Base-by-base conservation (phyloP, 2,329 filamentous ascomycete genomes). In the Tothia fuscella region DNA sequence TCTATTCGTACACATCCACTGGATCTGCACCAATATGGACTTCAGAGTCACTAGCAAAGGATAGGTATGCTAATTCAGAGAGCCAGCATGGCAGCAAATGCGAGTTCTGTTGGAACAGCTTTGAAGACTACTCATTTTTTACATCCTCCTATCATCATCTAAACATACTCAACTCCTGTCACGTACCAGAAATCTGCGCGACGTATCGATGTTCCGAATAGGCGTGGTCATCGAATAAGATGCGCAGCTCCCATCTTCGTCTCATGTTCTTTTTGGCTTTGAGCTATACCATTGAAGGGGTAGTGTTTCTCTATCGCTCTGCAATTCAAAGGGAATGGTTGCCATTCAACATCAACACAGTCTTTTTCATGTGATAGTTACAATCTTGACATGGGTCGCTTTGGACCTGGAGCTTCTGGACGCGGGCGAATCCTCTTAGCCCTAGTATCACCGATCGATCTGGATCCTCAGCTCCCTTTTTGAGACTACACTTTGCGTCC, bases 401-500 rank as follows among this genome's bases (percentile, higher is more conserved):
- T 14, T 29, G 35, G 35, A 38, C 16, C 35, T 38, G 35, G 21
- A 21, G 10, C 21, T 25, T 38, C 19, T 38, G 35, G 35, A 25
- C 35, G 14, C 19, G 24, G 19, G 6, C 35, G 21, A 38, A 22
- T 21, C 21, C 19, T 21, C 21, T n/a, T 38, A 21, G 35, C 35
- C 35, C 35, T 6, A 25, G 19, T 38, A 38, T 38, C 21, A 38
- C 14, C 35, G 35, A 38, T 7, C 35, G n/a, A n/a, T n/a, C 19
- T 38, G 21, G 35, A 38, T 38, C 19, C 19, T 38, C 9, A 38
- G 35, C 35, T 38, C 6, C 24, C 35, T 38, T 14, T 38, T 38
- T 22, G 35, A 38, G 21, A 14, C 16, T 38, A 29, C 14, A 10
- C 14, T 29, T 29, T 29, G 10, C 26, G 14, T 29, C 14, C 26